These are phyloP conservation scores for Rhynchospora pubera DNA, from an alignment of 176 grass and related monocot genomes.

Conservation along the genomic window DNA sequence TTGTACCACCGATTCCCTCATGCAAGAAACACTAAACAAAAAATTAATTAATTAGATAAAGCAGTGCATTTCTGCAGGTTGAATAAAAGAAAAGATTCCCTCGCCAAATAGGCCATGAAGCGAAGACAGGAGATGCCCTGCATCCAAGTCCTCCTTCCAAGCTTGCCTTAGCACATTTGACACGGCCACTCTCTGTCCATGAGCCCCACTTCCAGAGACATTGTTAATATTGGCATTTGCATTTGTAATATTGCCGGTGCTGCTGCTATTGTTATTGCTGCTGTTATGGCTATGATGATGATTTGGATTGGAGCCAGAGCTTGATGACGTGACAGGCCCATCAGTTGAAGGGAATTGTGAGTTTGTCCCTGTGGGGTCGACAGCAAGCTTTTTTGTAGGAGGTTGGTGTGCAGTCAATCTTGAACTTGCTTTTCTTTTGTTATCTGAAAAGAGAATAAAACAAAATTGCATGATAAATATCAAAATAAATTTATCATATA, in stretches of 20 bases:
- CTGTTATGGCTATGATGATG: constrained; percentile 16
- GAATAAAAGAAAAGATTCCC: constrained; percentile 71
- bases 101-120: constrained; percentile 69
- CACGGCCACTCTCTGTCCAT: constrained; percentile 22
- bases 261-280: constrained; percentile 27
- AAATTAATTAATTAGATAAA: constrained; percentile 44
- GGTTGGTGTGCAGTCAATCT: constrained; percentile 46
- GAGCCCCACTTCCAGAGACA: constrained; percentile 12
- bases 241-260: neutral
- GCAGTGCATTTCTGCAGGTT: constrained; percentile 45
- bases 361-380: constrained; percentile 7
- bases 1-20: neutral
- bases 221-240: neutral
- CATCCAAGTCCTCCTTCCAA: constrained; percentile 81
- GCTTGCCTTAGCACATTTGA: constrained; percentile 63
- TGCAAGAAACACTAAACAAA: neutral
- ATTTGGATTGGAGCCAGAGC: constrained; percentile 2
- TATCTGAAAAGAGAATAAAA: constrained; percentile 39
- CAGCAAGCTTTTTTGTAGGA: constrained; percentile 68
- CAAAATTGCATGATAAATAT: neutral
- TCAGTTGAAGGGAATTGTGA: constrained; percentile 7
- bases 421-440: constrained; percentile 42
- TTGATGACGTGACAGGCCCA: constrained; percentile 9
- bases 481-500: neutral
- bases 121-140: constrained; percentile 50